Conservation (phyloP, 176 grass and related monocot genomes). For the Rhynchospora breviuscula region DNA sequence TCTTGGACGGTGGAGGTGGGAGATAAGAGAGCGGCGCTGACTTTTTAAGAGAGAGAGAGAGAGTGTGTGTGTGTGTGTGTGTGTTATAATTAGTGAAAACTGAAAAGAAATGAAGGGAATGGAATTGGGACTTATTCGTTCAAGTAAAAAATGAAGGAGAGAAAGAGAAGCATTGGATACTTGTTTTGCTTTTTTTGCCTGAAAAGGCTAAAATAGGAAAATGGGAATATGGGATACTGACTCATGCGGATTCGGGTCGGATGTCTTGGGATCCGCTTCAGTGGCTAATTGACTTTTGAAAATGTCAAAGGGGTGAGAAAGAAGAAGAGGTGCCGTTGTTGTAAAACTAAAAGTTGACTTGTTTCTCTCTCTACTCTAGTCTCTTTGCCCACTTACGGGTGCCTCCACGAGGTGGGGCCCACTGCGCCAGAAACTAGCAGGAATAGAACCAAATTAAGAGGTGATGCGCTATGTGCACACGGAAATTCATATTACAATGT, state of each 20-base stretch:
- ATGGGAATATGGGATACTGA: background rate
- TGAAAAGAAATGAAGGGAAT: background rate
- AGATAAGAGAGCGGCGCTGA: constrained; percentile 49
- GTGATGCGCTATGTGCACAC: background rate
- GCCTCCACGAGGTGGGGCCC: background rate
- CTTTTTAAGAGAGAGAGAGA: constrained; percentile 28
- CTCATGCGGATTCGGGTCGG: background rate
- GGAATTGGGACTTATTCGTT: background rate
- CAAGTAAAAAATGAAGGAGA: background rate
- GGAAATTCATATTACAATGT: background rate
- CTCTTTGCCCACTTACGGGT: background rate
- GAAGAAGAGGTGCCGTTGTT: background rate
- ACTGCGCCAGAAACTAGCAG: background rate
- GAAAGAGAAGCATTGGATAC: constrained; percentile 23
- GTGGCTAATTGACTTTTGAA: background rate
- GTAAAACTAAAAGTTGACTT: background rate
- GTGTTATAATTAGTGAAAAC: background rate
- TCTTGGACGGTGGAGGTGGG: constrained; percentile 4
- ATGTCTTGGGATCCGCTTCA: background rate
- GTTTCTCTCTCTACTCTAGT: background rate
- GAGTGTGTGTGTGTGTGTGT: background rate
- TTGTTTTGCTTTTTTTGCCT: background rate
- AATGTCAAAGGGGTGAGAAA: constrained; percentile 18
- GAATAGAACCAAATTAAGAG: background rate
- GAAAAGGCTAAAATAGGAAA: constrained; percentile 2